These are phyloP conservation scores for Plasmodium coatneyi DNA, from an alignment of 169 alveolate genomes.

Conservation along the genomic window DNA sequence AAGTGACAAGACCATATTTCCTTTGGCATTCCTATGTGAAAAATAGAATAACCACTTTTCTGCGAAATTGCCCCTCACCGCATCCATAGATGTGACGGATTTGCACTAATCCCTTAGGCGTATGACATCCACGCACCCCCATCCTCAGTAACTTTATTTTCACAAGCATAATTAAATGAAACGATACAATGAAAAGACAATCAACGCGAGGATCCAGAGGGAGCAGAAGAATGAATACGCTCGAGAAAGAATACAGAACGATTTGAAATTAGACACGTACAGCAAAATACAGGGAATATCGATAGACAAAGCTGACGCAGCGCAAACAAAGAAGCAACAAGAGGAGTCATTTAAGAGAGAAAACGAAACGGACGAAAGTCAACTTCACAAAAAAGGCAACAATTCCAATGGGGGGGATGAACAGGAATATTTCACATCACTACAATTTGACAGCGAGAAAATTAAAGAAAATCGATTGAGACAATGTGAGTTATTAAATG, in stretches of 20 bases:
- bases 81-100: background rate
- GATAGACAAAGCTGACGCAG: slow-evolving; percentile 38
- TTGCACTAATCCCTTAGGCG: background rate
- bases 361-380: background rate
- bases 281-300: slow-evolving; percentile 57
- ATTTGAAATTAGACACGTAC: slow-evolving; percentile 43
- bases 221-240: slow-evolving; percentile 72
- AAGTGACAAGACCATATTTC: background rate
- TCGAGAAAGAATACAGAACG: slow-evolving; percentile 56
- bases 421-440: background rate
- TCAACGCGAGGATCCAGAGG: slow-evolving; percentile 60
- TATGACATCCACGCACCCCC: background rate
- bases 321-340: slow-evolving; percentile 31
- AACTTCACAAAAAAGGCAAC: background rate
- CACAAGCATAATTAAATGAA: slow-evolving; percentile 15
- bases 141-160: background rate
- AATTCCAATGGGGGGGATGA: background rate
- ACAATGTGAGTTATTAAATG: slow-evolving; percentile 39
- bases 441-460: slow-evolving; percentile 49
- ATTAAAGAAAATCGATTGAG: slow-evolving; percentile 29
- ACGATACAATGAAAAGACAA: slow-evolving; percentile 53
- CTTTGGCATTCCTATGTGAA: background rate
- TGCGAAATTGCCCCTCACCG: background rate
- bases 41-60: background rate
- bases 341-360: slow-evolving; percentile 21